phyloP scores from a whole-genome alignment of 1,284 basidiomycete species.

The Naganishia sp. region DNA sequence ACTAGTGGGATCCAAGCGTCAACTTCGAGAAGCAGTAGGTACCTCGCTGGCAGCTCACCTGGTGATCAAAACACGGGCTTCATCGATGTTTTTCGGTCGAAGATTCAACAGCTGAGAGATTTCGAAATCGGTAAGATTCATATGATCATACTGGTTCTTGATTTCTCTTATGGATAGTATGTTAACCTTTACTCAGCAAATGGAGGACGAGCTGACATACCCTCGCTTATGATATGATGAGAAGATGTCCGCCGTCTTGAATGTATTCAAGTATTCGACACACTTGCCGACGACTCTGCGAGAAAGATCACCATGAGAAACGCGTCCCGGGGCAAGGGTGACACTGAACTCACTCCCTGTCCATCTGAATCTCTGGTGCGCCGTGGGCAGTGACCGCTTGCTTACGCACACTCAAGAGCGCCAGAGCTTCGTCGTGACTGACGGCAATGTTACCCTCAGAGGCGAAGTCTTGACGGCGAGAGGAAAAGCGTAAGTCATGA shows the following conservation, averaged over 20 bases:
- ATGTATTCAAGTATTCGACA: conserved; percentile 23
- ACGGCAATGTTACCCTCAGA: conserved; percentile 29
- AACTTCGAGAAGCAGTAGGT: too few species aligned
- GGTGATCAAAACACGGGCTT: conserved; percentile 27
- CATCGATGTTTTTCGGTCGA: conserved; percentile 26
- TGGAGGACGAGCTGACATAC: neutral
- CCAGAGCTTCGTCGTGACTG: conserved; percentile 25
- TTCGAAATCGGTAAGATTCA: conserved; percentile 29
- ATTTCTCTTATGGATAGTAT: conserved; percentile 3
- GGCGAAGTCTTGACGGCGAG: conserved; percentile 14
- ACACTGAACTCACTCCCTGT: conserved; percentile 16
- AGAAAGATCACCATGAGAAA: neutral
- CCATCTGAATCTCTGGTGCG: conserved; percentile 23
- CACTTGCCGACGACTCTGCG: conserved; percentile 24
- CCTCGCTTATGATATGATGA: conserved; percentile 26
- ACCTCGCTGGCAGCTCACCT: conserved; percentile 11
- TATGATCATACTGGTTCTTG: conserved; percentile 25
- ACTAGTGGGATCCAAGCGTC: conserved; percentile 1
- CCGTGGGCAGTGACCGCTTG: conserved; percentile 16
- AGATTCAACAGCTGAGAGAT: conserved; percentile 30
- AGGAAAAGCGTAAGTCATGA: conserved; percentile 3
- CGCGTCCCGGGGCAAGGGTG: neutral
- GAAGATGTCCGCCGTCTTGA: conserved; percentile 28
- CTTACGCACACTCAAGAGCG: conserved; percentile 24
- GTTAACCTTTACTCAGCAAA: too few species aligned